A percentile compares a stretch with the other conserved stretches of the same genome.
phyloP scores from a whole-genome alignment of 805 yeast species.

The Grigorovia humatica region DNA sequence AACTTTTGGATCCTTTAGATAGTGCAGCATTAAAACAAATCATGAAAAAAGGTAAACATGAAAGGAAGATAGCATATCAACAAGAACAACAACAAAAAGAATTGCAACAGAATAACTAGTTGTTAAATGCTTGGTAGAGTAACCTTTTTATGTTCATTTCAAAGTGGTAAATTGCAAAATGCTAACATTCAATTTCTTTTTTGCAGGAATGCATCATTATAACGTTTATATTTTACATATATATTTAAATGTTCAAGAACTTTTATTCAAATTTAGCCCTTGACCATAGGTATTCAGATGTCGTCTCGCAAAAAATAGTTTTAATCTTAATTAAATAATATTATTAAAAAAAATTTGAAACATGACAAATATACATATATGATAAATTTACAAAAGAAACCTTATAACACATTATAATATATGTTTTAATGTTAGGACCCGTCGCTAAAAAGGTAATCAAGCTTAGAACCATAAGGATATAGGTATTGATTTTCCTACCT shows the following conservation, averaged over 20 bases:
- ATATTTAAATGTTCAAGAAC: too few relatives aligned
- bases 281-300: too few relatives aligned
- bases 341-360: background rate
- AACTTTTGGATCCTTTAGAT: conserved; percentile 86
- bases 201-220: too few relatives aligned
- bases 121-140: too few relatives aligned
- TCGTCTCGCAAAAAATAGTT: background rate
- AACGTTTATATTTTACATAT: too few relatives aligned
- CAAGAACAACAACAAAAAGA: conserved; percentile 14
- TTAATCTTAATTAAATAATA: background rate
- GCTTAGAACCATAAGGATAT: too few relatives aligned
- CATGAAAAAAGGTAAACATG: conserved; percentile 88
- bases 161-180: too few relatives aligned
- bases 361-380: conserved; percentile 1
- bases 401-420: too few relatives aligned
- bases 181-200: too few relatives aligned
- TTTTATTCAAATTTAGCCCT: too few relatives aligned
- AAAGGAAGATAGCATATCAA: conserved; percentile 54
- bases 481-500: background rate
- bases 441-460: too few relatives aligned
- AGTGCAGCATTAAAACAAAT: conserved; percentile 87
- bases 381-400: background rate
- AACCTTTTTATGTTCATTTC: background rate
- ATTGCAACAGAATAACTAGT: background rate
- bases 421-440: too few relatives aligned